These are phyloP conservation scores for Neoarthrinium moseri DNA, from an alignment of 2,329 filamentous ascomycete species.

Conservation along the genomic window DNA sequence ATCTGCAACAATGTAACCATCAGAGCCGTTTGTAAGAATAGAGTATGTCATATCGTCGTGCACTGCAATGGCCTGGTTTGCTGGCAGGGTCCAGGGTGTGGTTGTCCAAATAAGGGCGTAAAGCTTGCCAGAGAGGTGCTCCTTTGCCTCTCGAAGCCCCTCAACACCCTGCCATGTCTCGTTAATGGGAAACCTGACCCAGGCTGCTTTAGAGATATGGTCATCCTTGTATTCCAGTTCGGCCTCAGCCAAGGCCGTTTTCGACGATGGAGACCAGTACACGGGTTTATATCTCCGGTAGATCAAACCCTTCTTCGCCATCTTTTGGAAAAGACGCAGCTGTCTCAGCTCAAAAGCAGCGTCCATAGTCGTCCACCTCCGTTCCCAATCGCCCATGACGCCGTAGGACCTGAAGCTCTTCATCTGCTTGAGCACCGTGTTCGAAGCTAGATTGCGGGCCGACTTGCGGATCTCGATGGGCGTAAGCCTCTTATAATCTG, in stretches of 20 bases:
- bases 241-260: conserved; percentile 78
- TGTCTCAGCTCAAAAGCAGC: conserved; percentile 71
- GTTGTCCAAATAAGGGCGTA: conserved; percentile 97
- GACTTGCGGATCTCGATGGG: conserved; percentile 61
- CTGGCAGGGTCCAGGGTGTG: conserved; percentile 94
- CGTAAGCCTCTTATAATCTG: conserved; percentile 38
- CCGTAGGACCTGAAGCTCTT: conserved; percentile 70
- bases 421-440: conserved; percentile 72
- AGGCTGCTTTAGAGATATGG: conserved; percentile 71
- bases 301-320: conserved; percentile 72
- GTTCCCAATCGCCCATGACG: conserved; percentile 79
- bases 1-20: conserved; percentile 70
- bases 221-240: conserved; percentile 82
- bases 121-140: conserved; percentile 47
- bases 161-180: conserved; percentile 34
- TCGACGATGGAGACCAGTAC: conserved; percentile 80
- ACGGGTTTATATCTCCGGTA: conserved; percentile 80
- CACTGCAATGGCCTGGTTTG: conserved; percentile 86
- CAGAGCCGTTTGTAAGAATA: conserved; percentile 55
- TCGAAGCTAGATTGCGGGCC: conserved; percentile 64
- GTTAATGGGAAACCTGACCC: conserved; percentile 74
- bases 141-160: conserved; percentile 36
- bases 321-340: conserved; percentile 70
- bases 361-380: conserved; percentile 78
- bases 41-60: conserved; percentile 72